A percentile compares a stretch with the other conserved stretches of the same genome.
These are phyloP conservation scores for Paecilomyces formosus DNA, from an alignment of 2,329 filamentous ascomycete genomes.

Conservation along the genomic window DNA sequence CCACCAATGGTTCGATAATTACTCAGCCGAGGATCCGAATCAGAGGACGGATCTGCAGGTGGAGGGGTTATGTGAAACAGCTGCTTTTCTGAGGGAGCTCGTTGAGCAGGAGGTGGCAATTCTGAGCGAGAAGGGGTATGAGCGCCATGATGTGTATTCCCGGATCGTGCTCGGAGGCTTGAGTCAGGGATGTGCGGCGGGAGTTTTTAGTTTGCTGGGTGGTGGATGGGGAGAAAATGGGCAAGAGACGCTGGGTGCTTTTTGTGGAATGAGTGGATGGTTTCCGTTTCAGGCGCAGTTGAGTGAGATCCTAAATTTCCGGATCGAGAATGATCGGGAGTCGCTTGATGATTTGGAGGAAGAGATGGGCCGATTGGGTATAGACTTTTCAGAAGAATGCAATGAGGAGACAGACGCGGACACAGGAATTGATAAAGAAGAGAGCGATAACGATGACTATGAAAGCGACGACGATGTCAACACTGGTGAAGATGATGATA, in stretches of 20 bases:
- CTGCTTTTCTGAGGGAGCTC: slow-evolving; percentile 25
- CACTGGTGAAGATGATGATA: background rate
- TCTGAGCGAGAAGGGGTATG: slow-evolving; percentile 2
- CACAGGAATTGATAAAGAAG: background rate
- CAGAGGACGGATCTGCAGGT: slow-evolving; percentile 38
- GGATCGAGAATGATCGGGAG: background rate
- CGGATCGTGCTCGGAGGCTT: slow-evolving; percentile 46
- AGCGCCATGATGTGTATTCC: slow-evolving; percentile 14
- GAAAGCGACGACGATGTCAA: background rate
- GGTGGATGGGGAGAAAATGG: slow-evolving; percentile 16
- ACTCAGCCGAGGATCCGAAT: slow-evolving; percentile 32
- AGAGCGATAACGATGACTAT: slow-evolving; percentile 9
- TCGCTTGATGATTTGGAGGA: background rate
- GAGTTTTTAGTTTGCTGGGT: slow-evolving; percentile 35
- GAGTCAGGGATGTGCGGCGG: slow-evolving; percentile 48
- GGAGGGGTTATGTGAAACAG: slow-evolving; percentile 39
- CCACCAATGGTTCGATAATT: slow-evolving; percentile 48
- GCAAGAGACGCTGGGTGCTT: slow-evolving; percentile 28
- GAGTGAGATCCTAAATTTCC: slow-evolving; percentile 22
- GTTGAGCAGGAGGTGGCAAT: slow-evolving; percentile 24
- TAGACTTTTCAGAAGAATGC: slow-evolving; percentile 1
- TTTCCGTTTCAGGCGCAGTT: slow-evolving; percentile 30
- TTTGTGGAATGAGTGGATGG: slow-evolving; percentile 43
- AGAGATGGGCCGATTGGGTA: background rate
- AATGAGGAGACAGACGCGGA: slow-evolving; percentile 6